phyloP scores from a whole-genome alignment of 306 rosid genomes.

The Myrica gale region DNA sequence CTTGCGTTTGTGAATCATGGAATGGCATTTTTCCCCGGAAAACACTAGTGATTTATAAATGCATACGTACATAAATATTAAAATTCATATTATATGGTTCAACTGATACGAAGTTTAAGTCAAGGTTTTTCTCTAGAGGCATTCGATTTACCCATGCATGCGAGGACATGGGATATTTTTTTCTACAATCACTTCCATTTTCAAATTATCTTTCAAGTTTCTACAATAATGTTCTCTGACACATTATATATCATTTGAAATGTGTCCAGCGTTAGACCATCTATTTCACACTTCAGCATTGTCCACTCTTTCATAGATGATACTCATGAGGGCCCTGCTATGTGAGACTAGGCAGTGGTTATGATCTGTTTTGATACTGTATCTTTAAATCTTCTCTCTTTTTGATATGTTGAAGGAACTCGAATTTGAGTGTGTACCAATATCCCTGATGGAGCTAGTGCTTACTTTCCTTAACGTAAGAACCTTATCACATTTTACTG shows the following conservation, averaged over 20 bases:
- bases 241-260: not conserved
- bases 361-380: not conserved
- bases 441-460: constrained; percentile 83
- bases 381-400: constrained; percentile 28
- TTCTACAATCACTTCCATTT: not conserved
- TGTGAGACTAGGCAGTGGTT: constrained; percentile 1
- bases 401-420: constrained; percentile 51
- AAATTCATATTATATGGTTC: too few species aligned
- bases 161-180: not conserved
- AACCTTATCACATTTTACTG: constrained; percentile 23
- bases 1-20: not conserved
- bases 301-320: not conserved
- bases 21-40: not conserved
- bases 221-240: not conserved
- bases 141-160: not conserved
- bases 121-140: not conserved
- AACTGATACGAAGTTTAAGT: not conserved
- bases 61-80: too few species aligned
- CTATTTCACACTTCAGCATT: not conserved
- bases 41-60: not conserved
- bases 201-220: not conserved
- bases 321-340: not conserved
- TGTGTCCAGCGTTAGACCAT: too few species aligned
- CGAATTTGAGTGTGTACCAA: constrained; percentile 87
- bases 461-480: constrained; percentile 81